phyloP scores from a whole-genome alignment of 768 basidiomycete genomes.

The Xerocomus spinulosus region DNA sequence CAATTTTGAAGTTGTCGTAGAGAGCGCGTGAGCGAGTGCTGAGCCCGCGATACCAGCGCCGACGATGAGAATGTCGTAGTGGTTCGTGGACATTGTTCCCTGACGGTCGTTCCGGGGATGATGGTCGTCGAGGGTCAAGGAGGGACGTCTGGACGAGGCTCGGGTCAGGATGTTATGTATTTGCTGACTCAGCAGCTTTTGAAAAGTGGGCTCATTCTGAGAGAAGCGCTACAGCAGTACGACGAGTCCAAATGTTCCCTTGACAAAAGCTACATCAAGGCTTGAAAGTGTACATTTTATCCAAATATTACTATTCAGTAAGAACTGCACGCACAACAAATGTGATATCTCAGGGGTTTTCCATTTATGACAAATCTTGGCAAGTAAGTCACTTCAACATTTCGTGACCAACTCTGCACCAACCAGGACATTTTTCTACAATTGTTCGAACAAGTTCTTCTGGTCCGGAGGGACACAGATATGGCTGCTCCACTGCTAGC shows the following conservation, averaged over 20 bases:
- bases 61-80: conserved; percentile 81
- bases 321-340: background rate
- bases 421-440: too few relatives aligned
- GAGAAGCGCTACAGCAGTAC: too few relatives aligned
- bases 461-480: too few relatives aligned
- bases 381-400: too few relatives aligned
- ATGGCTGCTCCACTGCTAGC: conserved; percentile 42
- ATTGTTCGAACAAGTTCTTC: too few relatives aligned
- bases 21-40: conserved; percentile 81
- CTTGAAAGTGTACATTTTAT: too few relatives aligned
- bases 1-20: conserved; percentile 41
- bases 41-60: conserved; percentile 91
- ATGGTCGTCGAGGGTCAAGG: background rate
- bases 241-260: too few relatives aligned
- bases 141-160: background rate
- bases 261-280: too few relatives aligned
- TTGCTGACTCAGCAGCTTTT: conserved; percentile 16
- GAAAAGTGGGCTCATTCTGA: conserved; percentile 7
- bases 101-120: background rate
- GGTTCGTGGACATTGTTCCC: conserved; percentile 9
- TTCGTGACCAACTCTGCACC: background rate
- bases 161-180: too few relatives aligned
- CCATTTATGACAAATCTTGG: conserved; percentile 1
- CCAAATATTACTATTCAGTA: too few relatives aligned
- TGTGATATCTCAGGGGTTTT: conserved; percentile 1